Conservation (phyloP, 768 basidiomycete species). For the Boletus reticuloceps region DNA sequence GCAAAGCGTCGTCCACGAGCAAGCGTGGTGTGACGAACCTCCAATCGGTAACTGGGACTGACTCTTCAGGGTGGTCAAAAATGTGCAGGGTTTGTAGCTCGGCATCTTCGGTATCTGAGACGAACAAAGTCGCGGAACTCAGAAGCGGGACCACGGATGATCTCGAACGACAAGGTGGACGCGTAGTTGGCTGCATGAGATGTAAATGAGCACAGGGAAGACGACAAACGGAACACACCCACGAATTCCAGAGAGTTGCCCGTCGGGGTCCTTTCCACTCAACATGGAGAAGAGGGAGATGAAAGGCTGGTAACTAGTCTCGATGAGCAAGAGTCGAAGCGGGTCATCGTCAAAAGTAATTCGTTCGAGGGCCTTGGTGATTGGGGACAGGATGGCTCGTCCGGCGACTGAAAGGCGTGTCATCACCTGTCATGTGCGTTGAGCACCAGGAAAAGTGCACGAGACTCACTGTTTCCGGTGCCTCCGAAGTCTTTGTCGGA, state of each 20-base stretch:
- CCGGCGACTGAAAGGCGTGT: slow-evolving; percentile 62
- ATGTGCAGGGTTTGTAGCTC: slow-evolving; percentile 63
- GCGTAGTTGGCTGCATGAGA: slow-evolving; percentile 58
- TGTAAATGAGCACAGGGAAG: not conserved
- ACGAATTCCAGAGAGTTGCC: slow-evolving; percentile 64
- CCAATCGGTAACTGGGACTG: slow-evolving; percentile 72
- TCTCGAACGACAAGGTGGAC: slow-evolving; percentile 71
- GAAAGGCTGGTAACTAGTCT: slow-evolving; percentile 85
- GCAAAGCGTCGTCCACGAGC: not conserved
- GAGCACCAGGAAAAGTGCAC: not conserved
- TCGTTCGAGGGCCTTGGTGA: slow-evolving; percentile 68
- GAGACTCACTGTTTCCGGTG: slow-evolving; percentile 69
- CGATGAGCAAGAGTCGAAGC: slow-evolving; percentile 71
- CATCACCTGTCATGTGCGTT: not conserved
- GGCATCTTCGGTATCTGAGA: slow-evolving; percentile 59
- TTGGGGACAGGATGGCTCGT: slow-evolving; percentile 68
- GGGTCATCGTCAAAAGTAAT: slow-evolving; percentile 78
- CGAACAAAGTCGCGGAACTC: slow-evolving; percentile 78
- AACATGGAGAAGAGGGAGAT: slow-evolving; percentile 81
- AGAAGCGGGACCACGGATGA: slow-evolving; percentile 73
- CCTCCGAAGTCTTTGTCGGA: slow-evolving; percentile 56
- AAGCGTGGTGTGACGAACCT: slow-evolving; percentile 43
- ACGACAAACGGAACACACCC: slow-evolving; percentile 29
- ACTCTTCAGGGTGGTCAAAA: slow-evolving; percentile 65
- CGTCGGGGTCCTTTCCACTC: slow-evolving; percentile 49